phyloP scores from a whole-genome alignment of 179 eudicot species.

The Patellifolia procumbens region DNA sequence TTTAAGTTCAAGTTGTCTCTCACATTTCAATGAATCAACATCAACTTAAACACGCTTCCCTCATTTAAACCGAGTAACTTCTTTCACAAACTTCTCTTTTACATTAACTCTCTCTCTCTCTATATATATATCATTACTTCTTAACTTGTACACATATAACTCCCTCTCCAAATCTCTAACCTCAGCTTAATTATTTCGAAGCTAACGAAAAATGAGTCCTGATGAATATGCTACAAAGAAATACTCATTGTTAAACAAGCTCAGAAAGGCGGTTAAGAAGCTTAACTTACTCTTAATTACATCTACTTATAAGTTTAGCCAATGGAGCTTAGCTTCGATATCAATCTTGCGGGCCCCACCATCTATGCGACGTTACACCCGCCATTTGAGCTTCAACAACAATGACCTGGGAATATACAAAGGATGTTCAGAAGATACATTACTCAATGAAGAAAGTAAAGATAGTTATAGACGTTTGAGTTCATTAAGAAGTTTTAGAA shows the following conservation, averaged over 20 bases:
- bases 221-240: conserved; percentile 15
- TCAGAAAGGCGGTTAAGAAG: conserved; percentile 31
- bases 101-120: background rate
- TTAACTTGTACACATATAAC: conserved; percentile 9
- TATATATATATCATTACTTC: conserved; percentile 18
- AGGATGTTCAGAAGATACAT: conserved; percentile 21
- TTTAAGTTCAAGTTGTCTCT: background rate
- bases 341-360: background rate
- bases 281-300: conserved; percentile 22
- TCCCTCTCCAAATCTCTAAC: no score
- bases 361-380: conserved; percentile 20
- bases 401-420: conserved; percentile 18
- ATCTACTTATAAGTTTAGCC: conserved; percentile 18
- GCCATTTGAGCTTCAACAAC: conserved; percentile 35
- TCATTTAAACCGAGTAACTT: conserved; percentile 28
- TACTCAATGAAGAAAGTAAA: background rate
- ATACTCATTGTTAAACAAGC: conserved; percentile 27
- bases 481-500: conserved; percentile 32
- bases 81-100: conserved; percentile 21
- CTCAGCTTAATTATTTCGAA: background rate
- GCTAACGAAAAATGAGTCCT: background rate
- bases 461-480: background rate
- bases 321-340: conserved; percentile 29
- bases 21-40: conserved; percentile 13
- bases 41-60: conserved; percentile 31